These are phyloP conservation scores for Scopulariopsis brevicaulis DNA, from an alignment of 2,329 filamentous ascomycete species.

Conservation along the genomic window DNA sequence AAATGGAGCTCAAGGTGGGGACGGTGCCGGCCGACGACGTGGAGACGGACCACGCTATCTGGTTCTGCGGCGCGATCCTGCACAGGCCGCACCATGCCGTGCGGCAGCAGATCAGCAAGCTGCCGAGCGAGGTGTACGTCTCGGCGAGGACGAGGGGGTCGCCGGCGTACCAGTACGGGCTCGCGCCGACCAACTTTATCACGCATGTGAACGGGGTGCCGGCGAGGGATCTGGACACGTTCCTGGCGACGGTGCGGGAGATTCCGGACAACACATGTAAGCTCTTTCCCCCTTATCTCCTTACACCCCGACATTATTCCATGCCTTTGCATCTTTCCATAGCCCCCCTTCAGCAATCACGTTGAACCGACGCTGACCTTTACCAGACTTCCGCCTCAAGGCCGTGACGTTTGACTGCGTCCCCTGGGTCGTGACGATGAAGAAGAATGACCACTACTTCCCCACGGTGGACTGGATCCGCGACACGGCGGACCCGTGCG, in stretches of 20 bases:
- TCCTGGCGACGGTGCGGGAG: slow-evolving; percentile 69
- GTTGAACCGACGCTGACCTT: slow-evolving; percentile 8
- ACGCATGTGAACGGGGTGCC: slow-evolving; percentile 86
- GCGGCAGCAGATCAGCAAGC: slow-evolving; percentile 89
- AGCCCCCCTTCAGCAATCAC: background rate
- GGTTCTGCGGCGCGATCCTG: slow-evolving; percentile 89
- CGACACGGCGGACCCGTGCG: slow-evolving; percentile 44
- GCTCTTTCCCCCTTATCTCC: slow-evolving; percentile 12
- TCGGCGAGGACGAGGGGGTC: slow-evolving; percentile 75
- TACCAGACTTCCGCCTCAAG: slow-evolving; percentile 76
- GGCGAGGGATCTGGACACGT: slow-evolving; percentile 71
- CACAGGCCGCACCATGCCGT: slow-evolving; percentile 94
- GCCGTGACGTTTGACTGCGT: slow-evolving; percentile 99
- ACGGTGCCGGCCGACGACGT: slow-evolving; percentile 84
- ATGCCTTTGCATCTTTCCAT: background rate
- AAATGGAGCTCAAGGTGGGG: slow-evolving; percentile 64
- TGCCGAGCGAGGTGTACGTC: slow-evolving; percentile 95
- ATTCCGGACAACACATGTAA: slow-evolving; percentile 90
- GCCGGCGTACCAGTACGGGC: slow-evolving; percentile 78
- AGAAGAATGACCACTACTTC: slow-evolving; percentile 98
- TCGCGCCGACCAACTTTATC: slow-evolving; percentile 95
- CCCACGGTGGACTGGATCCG: slow-evolving; percentile 61
- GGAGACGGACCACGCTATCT: slow-evolving; percentile 83
- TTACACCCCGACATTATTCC: background rate
- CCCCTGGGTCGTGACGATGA: slow-evolving; percentile 99